Conservation (phyloP, 495 filamentous ascomycete species). For the Hypoxylon rickii region DNA sequence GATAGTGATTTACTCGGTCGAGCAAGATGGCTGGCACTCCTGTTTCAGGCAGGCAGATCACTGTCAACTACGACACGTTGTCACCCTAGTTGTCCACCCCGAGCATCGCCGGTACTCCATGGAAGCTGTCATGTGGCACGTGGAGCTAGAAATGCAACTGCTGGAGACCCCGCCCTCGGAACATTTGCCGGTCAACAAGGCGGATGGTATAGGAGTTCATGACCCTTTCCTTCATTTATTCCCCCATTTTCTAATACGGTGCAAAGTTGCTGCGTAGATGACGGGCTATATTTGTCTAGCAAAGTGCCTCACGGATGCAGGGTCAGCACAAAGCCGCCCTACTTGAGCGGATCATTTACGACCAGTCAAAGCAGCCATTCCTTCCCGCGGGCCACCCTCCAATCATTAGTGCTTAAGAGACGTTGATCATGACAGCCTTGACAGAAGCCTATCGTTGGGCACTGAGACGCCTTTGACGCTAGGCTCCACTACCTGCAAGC, state of each 20-base stretch:
- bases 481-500: conserved; percentile 46
- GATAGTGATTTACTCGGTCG: conserved; percentile 22
- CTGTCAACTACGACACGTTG: conserved; percentile 31
- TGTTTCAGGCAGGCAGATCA: conserved; percentile 35
- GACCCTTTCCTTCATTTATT: conserved; percentile 1
- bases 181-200: conserved; percentile 35
- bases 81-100: conserved; percentile 15
- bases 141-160: conserved; percentile 25
- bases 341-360: conserved; percentile 32
- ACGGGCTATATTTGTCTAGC: conserved; percentile 15
- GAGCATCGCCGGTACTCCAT: conserved; percentile 28
- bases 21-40: conserved; percentile 19
- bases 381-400: conserved; percentile 32
- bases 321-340: conserved; percentile 34
- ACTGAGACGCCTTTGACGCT: conserved; percentile 52
- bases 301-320: conserved; percentile 28
- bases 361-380: conserved; percentile 34
- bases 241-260: conserved; percentile 7
- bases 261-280: conserved; percentile 15
- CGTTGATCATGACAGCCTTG: conserved; percentile 39
- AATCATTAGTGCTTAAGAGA: conserved; percentile 32
- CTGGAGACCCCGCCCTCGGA: conserved; percentile 30
- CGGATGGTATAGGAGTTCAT: conserved; percentile 13
- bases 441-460: conserved; percentile 49
- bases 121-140: conserved; percentile 31